A percentile compares a stretch with the other conserved stretches of the same genome.
These are phyloP conservation scores for Pyrenophora teres DNA, from an alignment of 2,329 filamentous ascomycete species.

Conservation along the genomic window DNA sequence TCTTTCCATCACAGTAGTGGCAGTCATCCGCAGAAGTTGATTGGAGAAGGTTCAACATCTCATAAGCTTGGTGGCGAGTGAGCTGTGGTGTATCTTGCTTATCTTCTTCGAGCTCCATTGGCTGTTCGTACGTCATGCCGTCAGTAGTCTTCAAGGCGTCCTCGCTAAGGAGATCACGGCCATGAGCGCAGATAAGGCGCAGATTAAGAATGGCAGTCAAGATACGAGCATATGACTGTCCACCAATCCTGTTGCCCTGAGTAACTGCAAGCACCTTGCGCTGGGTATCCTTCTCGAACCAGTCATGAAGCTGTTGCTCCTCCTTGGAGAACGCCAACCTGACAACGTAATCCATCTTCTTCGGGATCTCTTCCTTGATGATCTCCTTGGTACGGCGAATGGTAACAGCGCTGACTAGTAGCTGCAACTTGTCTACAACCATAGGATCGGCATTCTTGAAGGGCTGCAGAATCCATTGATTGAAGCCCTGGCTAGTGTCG, in stretches of 20 bases:
- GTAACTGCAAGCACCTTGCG: constrained; percentile 79
- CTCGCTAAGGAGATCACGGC: constrained; percentile 84
- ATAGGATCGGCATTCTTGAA: constrained; percentile 87
- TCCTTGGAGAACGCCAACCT: constrained; percentile 74
- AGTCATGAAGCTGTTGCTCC: constrained; percentile 78
- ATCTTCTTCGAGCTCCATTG: constrained; percentile 87
- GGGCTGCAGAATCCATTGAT: constrained; percentile 77
- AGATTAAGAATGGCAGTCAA: constrained; percentile 88
- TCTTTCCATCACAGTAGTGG: constrained; percentile 66
- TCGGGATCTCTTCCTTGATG: constrained; percentile 68
- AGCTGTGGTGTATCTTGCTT: constrained; percentile 65
- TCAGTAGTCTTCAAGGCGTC: constrained; percentile 81
- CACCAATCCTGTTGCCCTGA: constrained; percentile 68
- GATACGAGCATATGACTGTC: constrained; percentile 91
- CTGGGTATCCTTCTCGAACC: constrained; percentile 80
- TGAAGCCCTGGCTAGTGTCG: constrained; percentile 75
- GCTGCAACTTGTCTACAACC: constrained; percentile 81
- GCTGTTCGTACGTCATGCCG: constrained; percentile 79
- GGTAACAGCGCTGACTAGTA: constrained; percentile 93
- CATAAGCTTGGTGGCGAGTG: constrained; percentile 75
- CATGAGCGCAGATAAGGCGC: constrained; percentile 88
- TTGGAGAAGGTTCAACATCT: constrained; percentile 81
- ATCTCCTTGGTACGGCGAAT: constrained; percentile 87
- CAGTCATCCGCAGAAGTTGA: constrained; percentile 81
- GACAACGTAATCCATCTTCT: constrained; percentile 69